Conservation (phyloP, 345 rosid species). For the Clarkia xantiana region DNA sequence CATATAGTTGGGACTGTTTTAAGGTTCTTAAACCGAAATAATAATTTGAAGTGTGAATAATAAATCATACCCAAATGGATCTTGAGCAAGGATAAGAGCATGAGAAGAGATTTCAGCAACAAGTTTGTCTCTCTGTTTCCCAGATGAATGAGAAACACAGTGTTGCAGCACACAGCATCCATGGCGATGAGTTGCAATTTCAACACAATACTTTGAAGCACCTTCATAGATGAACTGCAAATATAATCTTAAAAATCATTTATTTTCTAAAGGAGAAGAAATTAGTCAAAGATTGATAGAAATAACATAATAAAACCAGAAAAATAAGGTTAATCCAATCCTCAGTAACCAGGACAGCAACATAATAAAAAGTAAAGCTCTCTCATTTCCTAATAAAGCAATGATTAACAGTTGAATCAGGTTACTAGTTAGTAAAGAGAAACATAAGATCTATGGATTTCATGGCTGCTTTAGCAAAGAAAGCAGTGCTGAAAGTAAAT, state of each 20-base stretch:
- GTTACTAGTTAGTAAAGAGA: no score
- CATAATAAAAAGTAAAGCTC: no score
- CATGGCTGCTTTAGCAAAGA: no score
- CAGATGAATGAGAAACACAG: constrained; percentile 40
- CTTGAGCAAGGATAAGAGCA: constrained; percentile 62
- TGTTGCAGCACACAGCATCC: constrained; percentile 80
- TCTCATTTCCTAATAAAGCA: no score
- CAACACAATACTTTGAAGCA: constrained; percentile 46
- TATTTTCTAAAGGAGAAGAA: neutral
- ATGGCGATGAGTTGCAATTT: constrained; percentile 59
- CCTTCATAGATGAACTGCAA: constrained; percentile 59
- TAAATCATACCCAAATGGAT: constrained; percentile 53
- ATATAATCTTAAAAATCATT: neutral
- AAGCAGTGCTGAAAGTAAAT: no score
- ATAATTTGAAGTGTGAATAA: constrained; percentile 1
- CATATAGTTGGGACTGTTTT: no score
- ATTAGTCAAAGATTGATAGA: neutral
- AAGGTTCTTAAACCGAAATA: no score
- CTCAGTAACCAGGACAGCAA: no score
- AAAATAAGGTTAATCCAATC: no score
- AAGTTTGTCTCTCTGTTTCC: constrained; percentile 30
- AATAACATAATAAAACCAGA: neutral
- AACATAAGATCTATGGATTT: no score
- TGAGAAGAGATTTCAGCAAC: constrained; percentile 40
- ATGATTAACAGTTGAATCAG: no score